These are phyloP conservation scores for Lepidium sativum DNA, from an alignment of 345 rosid genomes.

Conservation along the genomic window DNA sequence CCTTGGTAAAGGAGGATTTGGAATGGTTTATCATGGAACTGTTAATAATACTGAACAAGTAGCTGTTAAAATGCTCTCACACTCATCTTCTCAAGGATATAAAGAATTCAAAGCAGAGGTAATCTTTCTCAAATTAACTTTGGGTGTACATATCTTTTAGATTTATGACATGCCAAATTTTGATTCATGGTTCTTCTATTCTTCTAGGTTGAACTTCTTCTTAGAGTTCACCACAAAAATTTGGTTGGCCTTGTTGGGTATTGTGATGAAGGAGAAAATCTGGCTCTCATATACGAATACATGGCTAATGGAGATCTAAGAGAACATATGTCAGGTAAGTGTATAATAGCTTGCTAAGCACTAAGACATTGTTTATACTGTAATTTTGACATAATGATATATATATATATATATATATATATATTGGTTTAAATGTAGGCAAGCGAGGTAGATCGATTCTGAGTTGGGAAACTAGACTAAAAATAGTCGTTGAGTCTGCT, in stretches of 20 bases:
- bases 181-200: neutral
- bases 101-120: slow-evolving; percentile 45
- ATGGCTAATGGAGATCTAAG: slow-evolving; percentile 31
- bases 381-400: neutral
- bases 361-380: neutral
- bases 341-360: neutral
- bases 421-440: slow-evolving; percentile 8
- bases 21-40: slow-evolving; percentile 37
- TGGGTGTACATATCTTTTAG: no score
- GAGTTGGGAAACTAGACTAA: slow-evolving; percentile 39
- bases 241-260: slow-evolving; percentile 33
- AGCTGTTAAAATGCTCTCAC: slow-evolving; percentile 40
- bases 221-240: slow-evolving; percentile 39
- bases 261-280: slow-evolving; percentile 33
- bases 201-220: slow-evolving; percentile 33
- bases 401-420: no score
- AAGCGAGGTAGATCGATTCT: slow-evolving; percentile 16
- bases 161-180: neutral
- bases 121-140: neutral
- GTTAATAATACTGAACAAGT: slow-evolving; percentile 27
- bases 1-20: slow-evolving; percentile 44
- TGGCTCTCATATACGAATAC: slow-evolving; percentile 40
- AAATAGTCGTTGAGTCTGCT: slow-evolving; percentile 42
- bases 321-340: slow-evolving; percentile 26
- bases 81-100: slow-evolving; percentile 40